Percentiles rank a stretch among this genome's conserved stretches.
Conservation (phyloP, 2,329 filamentous ascomycete genomes). For the Ascochyta lentis region DNA sequence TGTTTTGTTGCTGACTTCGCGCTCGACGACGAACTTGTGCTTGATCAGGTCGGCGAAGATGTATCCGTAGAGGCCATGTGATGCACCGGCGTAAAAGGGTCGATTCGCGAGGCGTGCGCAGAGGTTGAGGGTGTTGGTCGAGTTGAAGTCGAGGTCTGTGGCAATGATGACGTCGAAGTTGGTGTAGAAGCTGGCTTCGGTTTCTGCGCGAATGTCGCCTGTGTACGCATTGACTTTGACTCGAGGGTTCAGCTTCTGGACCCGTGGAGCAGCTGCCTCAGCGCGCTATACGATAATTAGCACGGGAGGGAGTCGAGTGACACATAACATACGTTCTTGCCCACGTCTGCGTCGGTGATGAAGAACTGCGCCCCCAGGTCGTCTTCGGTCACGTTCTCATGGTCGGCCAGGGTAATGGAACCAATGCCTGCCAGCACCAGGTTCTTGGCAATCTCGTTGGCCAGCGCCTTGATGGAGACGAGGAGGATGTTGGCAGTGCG, state of each 20-base stretch:
- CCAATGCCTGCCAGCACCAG: slow-evolving; percentile 92
- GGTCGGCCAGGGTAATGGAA: slow-evolving; percentile 86
- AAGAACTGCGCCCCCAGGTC: slow-evolving; percentile 78
- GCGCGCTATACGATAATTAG: slow-evolving; percentile 65
- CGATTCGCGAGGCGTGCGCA: slow-evolving; percentile 78
- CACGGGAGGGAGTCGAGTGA: too few species aligned
- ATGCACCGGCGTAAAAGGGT: slow-evolving; percentile 87
- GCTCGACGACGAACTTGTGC: slow-evolving; percentile 89
- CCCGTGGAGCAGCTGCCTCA: slow-evolving; percentile 75
- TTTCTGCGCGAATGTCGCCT: slow-evolving; percentile 62
- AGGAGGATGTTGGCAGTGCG: slow-evolving; percentile 89
- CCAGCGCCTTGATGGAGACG: slow-evolving; percentile 84
- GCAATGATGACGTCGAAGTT: slow-evolving; percentile 87
- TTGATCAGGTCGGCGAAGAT: slow-evolving; percentile 92
- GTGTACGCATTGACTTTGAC: slow-evolving; percentile 78
- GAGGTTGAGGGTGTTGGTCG: slow-evolving; percentile 81
- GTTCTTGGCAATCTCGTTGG: slow-evolving; percentile 96
- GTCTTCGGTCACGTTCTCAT: slow-evolving; percentile 74
- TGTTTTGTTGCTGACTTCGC: slow-evolving; percentile 77
- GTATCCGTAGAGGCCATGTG: slow-evolving; percentile 92
- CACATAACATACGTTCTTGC: slow-evolving; percentile 67
- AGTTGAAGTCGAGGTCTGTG: slow-evolving; percentile 80
- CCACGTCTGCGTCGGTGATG: slow-evolving; percentile 73
- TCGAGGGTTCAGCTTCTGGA: slow-evolving; percentile 87
- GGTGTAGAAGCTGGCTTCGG: slow-evolving; percentile 76